Base-by-base conservation (phyloP, 2,329 filamentous ascomycete species). In the Arachnopeziza araneosa region DNA sequence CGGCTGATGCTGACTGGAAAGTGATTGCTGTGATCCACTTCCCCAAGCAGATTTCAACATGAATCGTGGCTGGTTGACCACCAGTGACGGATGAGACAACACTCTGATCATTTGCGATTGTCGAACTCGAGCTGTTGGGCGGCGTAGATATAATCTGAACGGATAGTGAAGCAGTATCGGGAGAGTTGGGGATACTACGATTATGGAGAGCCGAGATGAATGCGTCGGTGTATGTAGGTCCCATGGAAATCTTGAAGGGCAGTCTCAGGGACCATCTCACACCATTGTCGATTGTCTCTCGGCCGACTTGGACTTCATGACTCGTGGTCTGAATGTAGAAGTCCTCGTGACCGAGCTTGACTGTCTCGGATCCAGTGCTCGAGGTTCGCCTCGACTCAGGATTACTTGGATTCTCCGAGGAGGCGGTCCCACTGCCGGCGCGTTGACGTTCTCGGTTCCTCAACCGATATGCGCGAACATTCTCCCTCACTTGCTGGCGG, bases 401-500 rank as follows among this genome's bases (percentile, higher is more conserved):
- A 44, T 44, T 44, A 19, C 10, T 19, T 17, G 36, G 36, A 44
- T 44, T 44, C 4, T 44, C 36, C 36, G 54, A 55, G 7, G n/a
- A 55, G 30, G 51, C 57, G 6, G 12, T 19, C 6, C 36, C 36
- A 12, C 36, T 44, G 6, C 36, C 36, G 36, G 36, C 17, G 17
- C 36, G 36, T 44, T 44, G 36, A 19, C 59, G 58, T 36, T 64
- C 52, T 48, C 56, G 56, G 24, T 59, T 60, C 14, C 63, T 55
- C 54, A 58, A 58, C 14, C 63, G 60, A 32, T 56, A 61, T 6
- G 63, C 63, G 50, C 61, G 56, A 10, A 19, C 71, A 74, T 55
- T 74, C 67, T 49, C 67, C 70, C 12, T 75, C 74, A 10, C 66
- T 63, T 19, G 60, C 74, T n/a, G 72, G 73, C 51, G 62, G 70